Evolutionary conservation across 148 eudicot species (phyloP), one percentile per base, ranked within the genome.

Genomic region (Fagopyrum homotropicum): DNA sequence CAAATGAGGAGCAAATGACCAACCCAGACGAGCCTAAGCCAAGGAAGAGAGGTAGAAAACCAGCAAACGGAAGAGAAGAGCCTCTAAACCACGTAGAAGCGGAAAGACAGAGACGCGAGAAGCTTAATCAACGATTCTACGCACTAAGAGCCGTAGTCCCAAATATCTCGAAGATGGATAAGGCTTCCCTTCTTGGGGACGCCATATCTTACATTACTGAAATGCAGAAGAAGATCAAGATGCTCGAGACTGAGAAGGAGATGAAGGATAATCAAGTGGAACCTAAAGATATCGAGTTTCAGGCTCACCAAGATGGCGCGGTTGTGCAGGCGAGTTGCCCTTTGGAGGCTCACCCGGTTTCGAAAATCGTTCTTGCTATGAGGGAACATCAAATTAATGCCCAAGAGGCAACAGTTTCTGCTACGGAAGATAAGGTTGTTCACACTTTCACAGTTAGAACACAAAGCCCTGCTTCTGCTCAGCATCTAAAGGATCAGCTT

Each of bases 121-220:
- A 91, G 83, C 86, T 94, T 57, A 94, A 94, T 85, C 98, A 90
- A 76, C 82, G 96, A 68, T 94, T 94, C 72, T 91, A 87, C 49
- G 97, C 98, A 0, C 77, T 94, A 51, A 75, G 98, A 72, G 97
- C 97, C 0, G 96, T 94, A 6, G 97, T 94, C 5, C 98, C 98
- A 7, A 91, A 90, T 74, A 89, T 94, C 60, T 90, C 97, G 12
- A 94, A 90, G 69, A 94, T 91, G 97, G 98, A 94, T 74, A 94
- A 94, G 79, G 98, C 98, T 12, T 94, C 98, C 11, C 81, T 94
- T 22, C 82, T 94, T 45, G 98, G 93, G 2, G 98, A 94, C 76
- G 97, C 98, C 11, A 91, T 94, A 57, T 84, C 93, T 10, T 90
- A 91, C 81, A 91, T 94, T 68, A 90, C 90, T 1, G 93, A 91